Base-by-base conservation (phyloP, 2,329 filamentous ascomycete species). In the Aspergillus glaucus region DNA sequence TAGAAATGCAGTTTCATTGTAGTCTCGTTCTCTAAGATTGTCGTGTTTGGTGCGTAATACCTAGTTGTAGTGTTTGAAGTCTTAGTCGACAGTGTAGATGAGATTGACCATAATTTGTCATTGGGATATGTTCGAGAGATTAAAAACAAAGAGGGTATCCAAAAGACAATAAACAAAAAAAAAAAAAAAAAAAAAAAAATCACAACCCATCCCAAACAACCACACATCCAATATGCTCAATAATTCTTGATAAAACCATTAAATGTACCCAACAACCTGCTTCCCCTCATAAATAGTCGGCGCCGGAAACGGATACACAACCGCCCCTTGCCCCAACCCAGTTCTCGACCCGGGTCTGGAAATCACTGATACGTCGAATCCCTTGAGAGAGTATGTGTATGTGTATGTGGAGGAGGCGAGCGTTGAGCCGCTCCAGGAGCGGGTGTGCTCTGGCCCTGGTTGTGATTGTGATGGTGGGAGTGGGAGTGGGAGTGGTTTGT, bases 371-470 rank as follows among this genome's bases (percentile, higher is more conserved):
- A 45, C 19, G 26, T 61, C 59, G 22, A 55, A 50, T 7, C 58
- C 55, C 46, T 61, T 61, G 6, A 52, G 45, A 14, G 49, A 47
- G 2, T 51, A 55, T 2, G 55, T 60, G 43, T 57, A 61, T 12
- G 54, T 60, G 41, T 17, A 39, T 10, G 30, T 24, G 2, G 58
- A 58, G 1, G 65, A 67, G 19, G 57, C 56, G 37, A 66, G 40
- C 2, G 68, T 70, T 6, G 66, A 67, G 14, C 63, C 64, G 46
- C 68, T 71, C 14, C 68, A 43, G 1, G 64, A 69, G 22, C 65
- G 67, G 19, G 57, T 51, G 45, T 58, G 26, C 9, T 26, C 24
- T 26, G 24, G 6, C 24, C 24, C 24, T 30, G 26, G 8, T 7
- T 30, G 7, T 10, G 26, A 30, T 9, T 28, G 26, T 9, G 9